Percentiles rank a stretch among this genome's conserved stretches.
Conservation (phyloP, 805 yeast species). For the Cyberlindnera xylosilytica region DNA sequence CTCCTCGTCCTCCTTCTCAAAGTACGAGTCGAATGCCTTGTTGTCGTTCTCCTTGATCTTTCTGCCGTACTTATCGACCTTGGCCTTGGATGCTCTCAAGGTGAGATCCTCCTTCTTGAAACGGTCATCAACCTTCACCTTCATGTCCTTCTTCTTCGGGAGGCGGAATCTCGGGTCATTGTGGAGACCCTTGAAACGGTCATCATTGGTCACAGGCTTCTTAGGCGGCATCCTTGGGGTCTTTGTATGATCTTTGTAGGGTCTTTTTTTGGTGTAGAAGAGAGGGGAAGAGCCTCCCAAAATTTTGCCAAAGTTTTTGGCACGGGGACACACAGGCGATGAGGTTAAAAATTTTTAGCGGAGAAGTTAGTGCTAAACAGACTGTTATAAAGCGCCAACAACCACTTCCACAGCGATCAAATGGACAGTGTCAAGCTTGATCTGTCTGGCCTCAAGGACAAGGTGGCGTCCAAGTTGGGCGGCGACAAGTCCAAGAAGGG, state of each 20-base stretch:
- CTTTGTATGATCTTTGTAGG: too few relatives aligned
- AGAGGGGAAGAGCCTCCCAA: neutral
- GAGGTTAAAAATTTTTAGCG: constrained; percentile 18
- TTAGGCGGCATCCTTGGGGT: neutral
- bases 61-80: constrained; percentile 87
- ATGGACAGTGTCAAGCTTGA: constrained; percentile 30
- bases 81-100: constrained; percentile 53
- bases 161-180: constrained; percentile 85
- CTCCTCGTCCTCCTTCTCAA: constrained; percentile 27
- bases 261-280: too few relatives aligned
- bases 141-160: constrained; percentile 65
- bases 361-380: too few relatives aligned
- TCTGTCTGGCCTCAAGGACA: constrained; percentile 58
- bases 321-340: constrained; percentile 16
- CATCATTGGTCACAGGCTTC: constrained; percentile 48
- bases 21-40: constrained; percentile 21
- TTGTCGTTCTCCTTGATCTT: constrained; percentile 46
- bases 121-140: constrained; percentile 81
- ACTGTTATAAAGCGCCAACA: neutral
- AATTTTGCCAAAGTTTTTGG: neutral
- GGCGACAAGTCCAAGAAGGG: constrained; percentile 25
- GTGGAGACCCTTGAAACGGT: constrained; percentile 74
- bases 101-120: constrained; percentile 63
- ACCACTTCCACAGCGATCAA: neutral
- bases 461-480: constrained; percentile 51